These are phyloP conservation scores for Borovskyia barvae DNA, from an alignment of 208 protist species.

Conservation along the genomic window DNA sequence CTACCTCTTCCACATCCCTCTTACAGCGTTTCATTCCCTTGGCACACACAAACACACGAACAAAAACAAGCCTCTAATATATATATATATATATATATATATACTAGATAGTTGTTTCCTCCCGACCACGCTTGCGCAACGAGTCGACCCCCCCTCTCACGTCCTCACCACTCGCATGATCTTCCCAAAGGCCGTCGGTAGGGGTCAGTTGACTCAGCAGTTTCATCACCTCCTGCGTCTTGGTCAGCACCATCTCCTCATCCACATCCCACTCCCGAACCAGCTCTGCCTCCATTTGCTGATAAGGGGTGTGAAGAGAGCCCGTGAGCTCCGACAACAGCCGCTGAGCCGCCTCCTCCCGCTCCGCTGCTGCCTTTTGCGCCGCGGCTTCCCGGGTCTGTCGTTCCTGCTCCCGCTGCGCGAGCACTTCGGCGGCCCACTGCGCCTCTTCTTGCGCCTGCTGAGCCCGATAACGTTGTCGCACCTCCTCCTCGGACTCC, in stretches of 20 bases:
- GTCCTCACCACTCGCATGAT: background rate
- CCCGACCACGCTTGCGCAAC: constrained; percentile 20
- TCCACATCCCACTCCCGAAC: constrained; percentile 79
- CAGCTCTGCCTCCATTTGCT: constrained; percentile 61
- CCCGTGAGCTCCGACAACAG: constrained; percentile 65
- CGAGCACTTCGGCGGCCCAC: constrained; percentile 51
- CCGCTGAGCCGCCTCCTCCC: constrained; percentile 37
- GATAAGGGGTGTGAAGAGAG: constrained; percentile 55
- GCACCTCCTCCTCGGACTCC: background rate
- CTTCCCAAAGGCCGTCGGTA: background rate
- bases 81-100: constrained; percentile 1
- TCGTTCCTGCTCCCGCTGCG: constrained; percentile 41
- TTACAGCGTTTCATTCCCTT: no score
- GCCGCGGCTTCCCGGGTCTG: constrained; percentile 24
- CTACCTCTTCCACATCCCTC: no score
- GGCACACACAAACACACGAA: background rate
- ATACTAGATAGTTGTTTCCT: constrained; percentile 1
- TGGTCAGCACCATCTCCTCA: constrained; percentile 63
- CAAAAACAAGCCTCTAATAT: no score
- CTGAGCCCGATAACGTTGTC: constrained; percentile 35
- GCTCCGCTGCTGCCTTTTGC: constrained; percentile 29
- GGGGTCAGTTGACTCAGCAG: constrained; percentile 44
- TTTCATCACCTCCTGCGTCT: constrained; percentile 43
- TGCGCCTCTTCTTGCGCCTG: constrained; percentile 51
- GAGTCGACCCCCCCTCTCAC: background rate